These are phyloP conservation scores for Aegle marmelos DNA, from an alignment of 345 rosid genomes.

Conservation along the genomic window DNA sequence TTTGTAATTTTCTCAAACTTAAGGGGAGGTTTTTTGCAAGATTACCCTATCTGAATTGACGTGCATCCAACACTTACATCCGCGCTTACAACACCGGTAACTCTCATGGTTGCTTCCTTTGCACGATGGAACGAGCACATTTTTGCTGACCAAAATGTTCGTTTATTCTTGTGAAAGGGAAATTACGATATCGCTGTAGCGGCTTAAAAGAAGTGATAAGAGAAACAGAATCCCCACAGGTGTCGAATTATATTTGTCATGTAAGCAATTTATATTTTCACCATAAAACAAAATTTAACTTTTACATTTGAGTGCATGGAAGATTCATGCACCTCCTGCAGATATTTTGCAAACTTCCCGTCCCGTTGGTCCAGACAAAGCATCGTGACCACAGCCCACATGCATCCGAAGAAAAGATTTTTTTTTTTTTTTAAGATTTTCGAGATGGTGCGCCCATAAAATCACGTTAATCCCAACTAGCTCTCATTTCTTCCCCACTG, in stretches of 20 bases:
- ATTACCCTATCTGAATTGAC: too few relatives aligned
- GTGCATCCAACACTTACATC: not conserved
- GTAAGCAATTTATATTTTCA: not conserved
- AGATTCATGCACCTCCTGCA: not conserved
- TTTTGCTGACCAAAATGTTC: not conserved
- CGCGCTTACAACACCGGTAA: not conserved
- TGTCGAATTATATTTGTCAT: not conserved
- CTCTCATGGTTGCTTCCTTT: not conserved
- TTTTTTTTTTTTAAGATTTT: not conserved
- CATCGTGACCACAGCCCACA: not conserved
- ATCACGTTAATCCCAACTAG: not conserved
- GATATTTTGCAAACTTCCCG: not conserved
- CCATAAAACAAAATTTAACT: not conserved
- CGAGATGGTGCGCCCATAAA: not conserved
- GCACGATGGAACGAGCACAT: not conserved
- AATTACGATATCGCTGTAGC: not conserved
- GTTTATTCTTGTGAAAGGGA: not conserved
- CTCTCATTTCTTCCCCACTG: not conserved
- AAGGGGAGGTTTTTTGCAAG: too few relatives aligned
- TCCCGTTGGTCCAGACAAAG: conserved; percentile 1
- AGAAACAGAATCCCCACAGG: not conserved
- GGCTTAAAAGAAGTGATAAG: not conserved
- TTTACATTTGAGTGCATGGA: not conserved
- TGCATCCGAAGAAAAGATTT: not conserved
- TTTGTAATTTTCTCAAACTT: too few relatives aligned